Evolutionary conservation across 202 grass and related monocot species (phyloP).

Genomic region (Setaria italica): DNA sequence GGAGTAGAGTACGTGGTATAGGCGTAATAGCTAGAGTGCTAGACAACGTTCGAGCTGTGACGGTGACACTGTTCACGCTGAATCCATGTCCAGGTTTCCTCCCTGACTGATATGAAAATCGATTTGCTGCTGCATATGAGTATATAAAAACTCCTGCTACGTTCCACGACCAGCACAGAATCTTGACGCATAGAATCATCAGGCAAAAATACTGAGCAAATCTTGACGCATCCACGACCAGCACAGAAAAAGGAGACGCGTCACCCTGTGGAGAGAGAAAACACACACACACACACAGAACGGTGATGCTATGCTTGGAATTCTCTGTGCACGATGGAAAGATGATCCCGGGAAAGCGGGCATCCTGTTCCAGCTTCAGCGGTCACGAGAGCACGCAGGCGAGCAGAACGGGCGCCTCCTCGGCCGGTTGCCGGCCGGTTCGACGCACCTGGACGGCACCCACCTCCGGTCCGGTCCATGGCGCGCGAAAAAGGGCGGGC

Average conservation of each 20-base stretch:
- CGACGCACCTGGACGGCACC: background rate
- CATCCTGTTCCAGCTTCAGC: constrained; percentile 33
- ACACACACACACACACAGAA: background rate
- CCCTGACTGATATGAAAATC: no score
- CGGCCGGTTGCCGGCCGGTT: background rate
- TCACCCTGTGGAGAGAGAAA: background rate
- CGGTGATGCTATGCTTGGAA: background rate
- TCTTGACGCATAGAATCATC: background rate
- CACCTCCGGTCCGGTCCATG: background rate
- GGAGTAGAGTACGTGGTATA: background rate
- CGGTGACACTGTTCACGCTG: background rate
- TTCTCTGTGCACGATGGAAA: constrained; percentile 35
- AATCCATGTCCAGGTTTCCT: background rate
- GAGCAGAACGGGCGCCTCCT: background rate
- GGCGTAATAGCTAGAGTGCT: no score
- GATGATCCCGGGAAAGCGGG: background rate
- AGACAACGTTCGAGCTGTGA: background rate
- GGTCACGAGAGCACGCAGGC: background rate
- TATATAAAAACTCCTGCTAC: background rate
- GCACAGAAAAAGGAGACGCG: background rate
- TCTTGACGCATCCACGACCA: constrained; percentile 15
- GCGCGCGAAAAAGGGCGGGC: background rate
- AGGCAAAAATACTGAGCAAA: background rate
- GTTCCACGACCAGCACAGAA: background rate
- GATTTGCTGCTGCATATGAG: no score